A percentile compares a stretch with the other conserved stretches of the same genome.
Evolutionary conservation across 257 asterid species (phyloP).

Genomic region (Misopates orontium): DNA sequence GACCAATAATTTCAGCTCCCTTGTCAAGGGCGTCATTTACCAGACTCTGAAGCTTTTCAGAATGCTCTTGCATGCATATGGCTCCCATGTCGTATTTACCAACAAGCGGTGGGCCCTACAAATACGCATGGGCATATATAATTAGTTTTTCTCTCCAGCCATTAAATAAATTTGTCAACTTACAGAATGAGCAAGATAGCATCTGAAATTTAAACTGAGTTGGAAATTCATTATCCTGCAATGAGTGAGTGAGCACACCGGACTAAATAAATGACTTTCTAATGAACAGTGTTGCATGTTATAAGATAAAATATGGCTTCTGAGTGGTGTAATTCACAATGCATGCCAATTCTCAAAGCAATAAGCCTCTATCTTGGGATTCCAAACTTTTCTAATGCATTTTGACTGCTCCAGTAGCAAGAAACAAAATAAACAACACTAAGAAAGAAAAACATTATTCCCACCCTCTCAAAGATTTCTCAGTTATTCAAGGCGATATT

Average conservation of each 20-base stretch:
- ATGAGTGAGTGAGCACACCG: background rate
- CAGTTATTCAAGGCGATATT: too few species aligned
- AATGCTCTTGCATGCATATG: slow-evolving; percentile 98
- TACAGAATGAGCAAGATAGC: too few species aligned
- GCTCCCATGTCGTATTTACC: slow-evolving; percentile 99
- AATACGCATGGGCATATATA: slow-evolving; percentile 20
- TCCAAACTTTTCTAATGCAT: background rate
- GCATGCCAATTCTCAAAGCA: too few species aligned
- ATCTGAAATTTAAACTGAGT: too few species aligned
- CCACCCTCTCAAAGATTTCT: too few species aligned
- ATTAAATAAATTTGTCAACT: too few species aligned
- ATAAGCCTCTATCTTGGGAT: too few species aligned
- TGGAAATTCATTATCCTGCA: background rate
- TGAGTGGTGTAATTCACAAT: too few species aligned
- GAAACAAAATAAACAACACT: background rate
- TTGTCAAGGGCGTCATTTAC: slow-evolving; percentile 83
- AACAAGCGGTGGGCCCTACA: slow-evolving; percentile 89
- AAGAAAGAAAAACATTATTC: background rate
- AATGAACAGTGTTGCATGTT: too few species aligned
- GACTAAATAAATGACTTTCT: background rate
- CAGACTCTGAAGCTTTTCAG: slow-evolving; percentile 89
- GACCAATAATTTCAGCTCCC: slow-evolving; percentile 90
- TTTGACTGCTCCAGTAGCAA: background rate
- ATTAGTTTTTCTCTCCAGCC: background rate
- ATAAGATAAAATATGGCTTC: too few species aligned